These are phyloP conservation scores for Neurospora crassa DNA, from an alignment of 2,329 filamentous ascomycete genomes.

Conservation along the genomic window DNA sequence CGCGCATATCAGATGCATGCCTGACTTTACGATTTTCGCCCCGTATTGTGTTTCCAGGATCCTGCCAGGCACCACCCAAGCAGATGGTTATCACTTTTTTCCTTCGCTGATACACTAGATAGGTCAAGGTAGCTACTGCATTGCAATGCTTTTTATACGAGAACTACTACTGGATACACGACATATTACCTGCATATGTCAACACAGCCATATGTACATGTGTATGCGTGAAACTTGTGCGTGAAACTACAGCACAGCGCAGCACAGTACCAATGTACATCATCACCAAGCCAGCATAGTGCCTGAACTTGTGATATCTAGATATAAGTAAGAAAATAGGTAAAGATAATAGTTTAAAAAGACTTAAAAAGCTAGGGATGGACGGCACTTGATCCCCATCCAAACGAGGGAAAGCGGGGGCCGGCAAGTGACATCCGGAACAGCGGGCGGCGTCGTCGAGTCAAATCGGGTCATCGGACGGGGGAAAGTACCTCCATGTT, in stretches of 20 bases:
- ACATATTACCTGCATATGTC: too few relatives aligned
- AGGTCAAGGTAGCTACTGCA: neutral
- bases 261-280: neutral
- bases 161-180: neutral
- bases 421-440: neutral
- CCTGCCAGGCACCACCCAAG: neutral
- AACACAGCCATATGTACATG: too few relatives aligned
- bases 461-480: neutral
- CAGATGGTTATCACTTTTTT: neutral
- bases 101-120: neutral
- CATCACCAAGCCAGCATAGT: neutral
- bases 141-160: neutral
- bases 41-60: neutral
- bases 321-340: neutral
- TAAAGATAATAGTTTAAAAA: neutral
- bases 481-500: too few relatives aligned
- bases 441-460: neutral
- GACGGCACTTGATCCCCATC: neutral
- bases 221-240: too few relatives aligned
- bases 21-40: neutral
- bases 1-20: neutral
- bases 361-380: neutral
- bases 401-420: neutral
- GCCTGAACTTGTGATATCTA: neutral
- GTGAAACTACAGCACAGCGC: too few relatives aligned